These are phyloP conservation scores for Citrullus colocynthis DNA, from an alignment of 306 rosid genomes.

Conservation along the genomic window DNA sequence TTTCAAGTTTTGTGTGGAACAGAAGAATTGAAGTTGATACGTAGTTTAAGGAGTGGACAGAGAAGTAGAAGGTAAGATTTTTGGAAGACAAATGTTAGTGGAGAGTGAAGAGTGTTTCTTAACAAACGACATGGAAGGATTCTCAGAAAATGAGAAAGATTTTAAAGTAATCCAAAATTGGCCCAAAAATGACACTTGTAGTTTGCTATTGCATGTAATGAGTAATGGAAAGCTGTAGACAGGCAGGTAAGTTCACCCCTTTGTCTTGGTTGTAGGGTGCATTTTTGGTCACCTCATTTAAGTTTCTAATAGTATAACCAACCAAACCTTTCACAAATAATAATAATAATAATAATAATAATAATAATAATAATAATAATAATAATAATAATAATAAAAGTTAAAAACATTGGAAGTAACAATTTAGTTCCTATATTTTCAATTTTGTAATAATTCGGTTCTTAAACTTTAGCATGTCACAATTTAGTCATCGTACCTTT, in stretches of 20 bases:
- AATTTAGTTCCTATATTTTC: too few relatives aligned
- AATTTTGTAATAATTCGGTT: too few relatives aligned
- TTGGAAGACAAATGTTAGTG: slow-evolving; percentile 3
- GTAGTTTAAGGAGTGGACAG: neutral
- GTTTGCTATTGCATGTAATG: neutral
- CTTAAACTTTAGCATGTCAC: too few relatives aligned
- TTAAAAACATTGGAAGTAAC: too few relatives aligned
- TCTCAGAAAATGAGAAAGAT: neutral
- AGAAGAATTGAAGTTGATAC: neutral
- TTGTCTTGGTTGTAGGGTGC: neutral
- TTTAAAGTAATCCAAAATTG: neutral
- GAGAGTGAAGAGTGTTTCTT: neutral
- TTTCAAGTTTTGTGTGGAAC: neutral
- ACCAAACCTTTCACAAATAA: too few relatives aligned
- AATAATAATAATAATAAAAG: too few relatives aligned
- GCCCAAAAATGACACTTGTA: neutral
- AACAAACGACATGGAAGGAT: neutral
- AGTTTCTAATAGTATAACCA: neutral
- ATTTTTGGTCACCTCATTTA: slow-evolving; percentile 4
- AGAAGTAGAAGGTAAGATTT: neutral
- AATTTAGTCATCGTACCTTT: too few relatives aligned
- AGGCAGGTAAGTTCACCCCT: neutral
- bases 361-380: too few relatives aligned
- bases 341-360: too few relatives aligned
- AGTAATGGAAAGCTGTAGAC: neutral